Conservation (phyloP, 148 eudicot species). For the Cornus controversa region DNA sequence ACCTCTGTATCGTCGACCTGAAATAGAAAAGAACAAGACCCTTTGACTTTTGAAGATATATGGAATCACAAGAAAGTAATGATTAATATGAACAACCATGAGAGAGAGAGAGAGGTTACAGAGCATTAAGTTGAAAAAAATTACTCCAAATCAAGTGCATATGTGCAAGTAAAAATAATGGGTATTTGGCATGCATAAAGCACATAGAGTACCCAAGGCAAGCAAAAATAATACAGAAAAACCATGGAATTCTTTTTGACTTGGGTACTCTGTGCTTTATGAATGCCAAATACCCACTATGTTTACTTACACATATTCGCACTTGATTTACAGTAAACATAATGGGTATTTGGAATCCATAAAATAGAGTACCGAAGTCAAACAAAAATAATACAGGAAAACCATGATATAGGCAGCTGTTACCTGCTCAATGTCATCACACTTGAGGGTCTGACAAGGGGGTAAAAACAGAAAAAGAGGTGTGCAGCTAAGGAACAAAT, state of each 20-base stretch:
- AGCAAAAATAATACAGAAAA: no score
- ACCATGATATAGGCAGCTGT: neutral
- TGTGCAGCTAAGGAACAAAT: neutral
- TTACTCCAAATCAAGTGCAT: neutral
- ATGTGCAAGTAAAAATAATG: neutral
- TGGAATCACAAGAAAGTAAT: no score
- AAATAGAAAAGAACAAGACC: constrained; percentile 19
- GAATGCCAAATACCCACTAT: neutral
- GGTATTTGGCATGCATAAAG: neutral
- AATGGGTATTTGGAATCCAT: no score
- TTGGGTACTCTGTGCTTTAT: no score
- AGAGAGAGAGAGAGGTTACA: neutral
- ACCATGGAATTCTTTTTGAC: no score
- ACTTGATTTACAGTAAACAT: neutral
- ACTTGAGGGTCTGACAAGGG: neutral
- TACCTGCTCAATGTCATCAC: neutral
- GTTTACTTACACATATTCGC: neutral
- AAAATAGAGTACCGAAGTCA: no score
- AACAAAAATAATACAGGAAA: no score
- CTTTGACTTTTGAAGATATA: no score
- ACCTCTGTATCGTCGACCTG: constrained; percentile 91
- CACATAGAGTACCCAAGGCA: no score
- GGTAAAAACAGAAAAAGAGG: neutral
- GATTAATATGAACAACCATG: no score
- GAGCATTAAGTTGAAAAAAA: neutral